Percentiles rank a stretch among this genome's conserved stretches.
Evolutionary conservation across 345 rosid species (phyloP).

Genomic region (Erysimum cheiranthoides): DNA sequence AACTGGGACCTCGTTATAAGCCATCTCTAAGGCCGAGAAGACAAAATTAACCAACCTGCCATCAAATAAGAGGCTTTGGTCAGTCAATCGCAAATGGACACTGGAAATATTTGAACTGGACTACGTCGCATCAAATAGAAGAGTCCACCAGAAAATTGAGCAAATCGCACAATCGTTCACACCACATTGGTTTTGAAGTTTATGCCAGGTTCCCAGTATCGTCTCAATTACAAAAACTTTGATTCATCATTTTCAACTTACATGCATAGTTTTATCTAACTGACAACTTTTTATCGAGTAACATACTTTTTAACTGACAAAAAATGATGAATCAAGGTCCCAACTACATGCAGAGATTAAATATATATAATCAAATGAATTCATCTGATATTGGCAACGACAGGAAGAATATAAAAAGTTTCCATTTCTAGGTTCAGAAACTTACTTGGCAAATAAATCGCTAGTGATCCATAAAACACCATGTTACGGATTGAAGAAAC

Average conservation of each 20-base stretch:
- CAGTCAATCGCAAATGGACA: constrained; percentile 25
- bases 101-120: constrained; percentile 25
- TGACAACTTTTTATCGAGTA: constrained; percentile 14
- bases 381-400: constrained; percentile 7
- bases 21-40: constrained; percentile 35
- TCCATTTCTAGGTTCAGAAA: constrained; percentile 35
- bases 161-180: background rate
- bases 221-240: constrained; percentile 16
- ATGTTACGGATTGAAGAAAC: constrained; percentile 87
- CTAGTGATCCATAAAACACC: constrained; percentile 36
- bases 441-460: constrained; percentile 48
- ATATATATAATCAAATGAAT: constrained; percentile 18
- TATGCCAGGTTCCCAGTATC: constrained; percentile 10
- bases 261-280: constrained; percentile 8
- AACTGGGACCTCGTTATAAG: constrained; percentile 42
- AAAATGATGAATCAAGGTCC: too few species aligned
- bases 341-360: constrained; percentile 18
- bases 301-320: background rate
- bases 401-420: background rate
- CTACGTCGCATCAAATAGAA: constrained; percentile 7
- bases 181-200: constrained; percentile 11
- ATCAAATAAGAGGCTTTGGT: constrained; percentile 27
- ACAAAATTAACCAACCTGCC: constrained; percentile 50
- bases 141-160: constrained; percentile 9
- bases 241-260: constrained; percentile 10